A percentile compares a stretch with the other conserved stretches of the same genome.
phyloP scores from a whole-genome alignment of 352 stramenopile species.

The Globisporangium iwayamae region DNA sequence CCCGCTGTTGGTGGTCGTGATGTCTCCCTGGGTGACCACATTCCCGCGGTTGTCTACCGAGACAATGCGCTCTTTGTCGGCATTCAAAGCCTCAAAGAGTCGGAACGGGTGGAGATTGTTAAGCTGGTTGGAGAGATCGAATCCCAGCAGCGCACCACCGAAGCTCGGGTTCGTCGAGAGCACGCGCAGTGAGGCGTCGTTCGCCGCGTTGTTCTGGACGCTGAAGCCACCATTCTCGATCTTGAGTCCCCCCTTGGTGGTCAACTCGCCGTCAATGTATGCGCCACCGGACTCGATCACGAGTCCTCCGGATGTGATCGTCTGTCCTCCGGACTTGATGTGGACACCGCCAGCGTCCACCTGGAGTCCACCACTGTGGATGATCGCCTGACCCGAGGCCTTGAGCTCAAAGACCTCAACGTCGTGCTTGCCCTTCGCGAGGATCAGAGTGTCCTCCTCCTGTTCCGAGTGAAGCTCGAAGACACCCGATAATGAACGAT shows the following conservation, averaged over 20 bases:
- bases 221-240: slow-evolving; percentile 61
- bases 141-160: slow-evolving; percentile 44
- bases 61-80: slow-evolving; percentile 21
- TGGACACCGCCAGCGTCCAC: slow-evolving; percentile 47
- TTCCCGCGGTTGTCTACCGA: slow-evolving; percentile 46
- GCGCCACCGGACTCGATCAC: slow-evolving; percentile 51
- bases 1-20: slow-evolving; percentile 39
- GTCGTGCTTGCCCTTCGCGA: slow-evolving; percentile 22
- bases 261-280: slow-evolving; percentile 50
- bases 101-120: slow-evolving; percentile 31
- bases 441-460: slow-evolving; percentile 23
- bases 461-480: slow-evolving; percentile 17
- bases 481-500: slow-evolving; percentile 5
- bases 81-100: slow-evolving; percentile 41
- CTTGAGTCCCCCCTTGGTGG: slow-evolving; percentile 45
- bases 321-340: slow-evolving; percentile 54
- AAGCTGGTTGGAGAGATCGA: slow-evolving; percentile 33
- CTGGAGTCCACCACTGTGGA: slow-evolving; percentile 53
- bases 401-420: slow-evolving; percentile 54
- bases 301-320: slow-evolving; percentile 56
- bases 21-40: slow-evolving; percentile 44
- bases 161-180: slow-evolving; percentile 46
- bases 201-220: slow-evolving; percentile 41
- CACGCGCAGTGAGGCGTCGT: slow-evolving; percentile 40
- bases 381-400: slow-evolving; percentile 40